Evolutionary conservation across 2,329 filamentous ascomycete genomes (phyloP), one percentile per base, ranked within the genome.

Genomic region (Nannizziopsis arthrosporioides): DNA sequence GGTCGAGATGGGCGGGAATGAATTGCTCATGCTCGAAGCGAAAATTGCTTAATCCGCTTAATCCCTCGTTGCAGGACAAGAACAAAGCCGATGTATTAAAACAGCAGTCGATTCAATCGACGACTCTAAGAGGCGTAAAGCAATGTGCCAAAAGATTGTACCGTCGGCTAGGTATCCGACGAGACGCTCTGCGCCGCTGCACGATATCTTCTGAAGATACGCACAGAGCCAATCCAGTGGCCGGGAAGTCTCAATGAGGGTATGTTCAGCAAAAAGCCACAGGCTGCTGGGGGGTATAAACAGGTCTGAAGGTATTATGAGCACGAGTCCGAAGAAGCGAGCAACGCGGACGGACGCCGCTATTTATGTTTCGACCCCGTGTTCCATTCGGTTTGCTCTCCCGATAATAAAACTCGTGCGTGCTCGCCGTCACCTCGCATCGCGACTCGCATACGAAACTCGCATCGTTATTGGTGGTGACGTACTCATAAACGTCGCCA

Each of bases 181-280:
- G 32, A 18, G 44, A 46, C 44, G 44, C 44, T 14, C 44, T 31
- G 44, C 44, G 44, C 35, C 43, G 43, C 38, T 39, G 36, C 44
- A 46, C 35, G 15, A 35, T 40, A 37, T 30, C 32, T 19, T 36
- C 8, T 38, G 32, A n/a, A 38, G 35, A 35, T 35, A 45, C 17
- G 44, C 44, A 46, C 31, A 12, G 30, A 34, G 46, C 46, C 46
- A 48, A 44, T 48, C 46, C 46, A 48, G 46, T 39, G 40, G 46
- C 46, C 46, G 22, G 22, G 37, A 32, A 39, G 31, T 48, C 40
- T 43, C 46, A 40, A 6, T 34, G 46, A 48, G 39, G 39, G 22
- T 27, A 27, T 27, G 3, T 7, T 14, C 34, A 36, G 14, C 38
- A 19, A 19, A 18, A 19, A 41, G 14, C 11, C 12, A 41, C 14